Base-by-base conservation (phyloP, 345 rosid species). In the Arabidopsis suecica region DNA sequence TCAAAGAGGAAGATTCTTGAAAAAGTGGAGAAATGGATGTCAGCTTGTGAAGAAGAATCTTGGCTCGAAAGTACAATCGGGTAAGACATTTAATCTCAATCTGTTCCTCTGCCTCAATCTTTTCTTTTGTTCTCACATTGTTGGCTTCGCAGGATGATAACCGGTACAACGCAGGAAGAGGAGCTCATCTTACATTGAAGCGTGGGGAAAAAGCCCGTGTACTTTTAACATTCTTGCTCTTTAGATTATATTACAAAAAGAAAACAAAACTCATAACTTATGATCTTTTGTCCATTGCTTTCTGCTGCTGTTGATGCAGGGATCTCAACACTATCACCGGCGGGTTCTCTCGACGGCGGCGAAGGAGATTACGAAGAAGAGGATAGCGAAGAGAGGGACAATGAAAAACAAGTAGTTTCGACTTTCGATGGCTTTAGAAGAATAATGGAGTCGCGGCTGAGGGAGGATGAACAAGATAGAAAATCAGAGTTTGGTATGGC, bases 21-120 rank as follows among this genome's bases (percentile, higher is more conserved):
- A n/a, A n/a, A n/a, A 63, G 84, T 88, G 61, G 95, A 86, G 80
- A 91, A 89, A 67, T 89, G 97, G 95, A 73, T 83, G 70, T 64
- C 79, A 45, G 93, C 91, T 23, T 83, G 91, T 61, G 90, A 84
- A 80, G 95, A 88, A 81, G 97, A 91, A 75, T 76, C 80, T 20
- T 91, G 97, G 97, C 86, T 91, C 7, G 93, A 89, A 61, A 91
- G 67, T 89, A 91, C 82, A 89, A 82, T 76, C 79, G 89, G 76
- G 97, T 87, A 60, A 74, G 55, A 51, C 40, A 56, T 58, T 61
- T 14, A 51, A 33, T 37, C 33, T 38, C 54, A 25, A 36, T 14
- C 51, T 49, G 36, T 47, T 9, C 69, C 28, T 78, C 60, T 63
- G 53, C 18, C 59, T 59, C 33, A 65, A 22, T 60, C 53, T 63